Percentiles rank a stretch among this genome's conserved stretches.
Conservation (phyloP, 257 asterid genomes). For the Solanum chiquidenum region DNA sequence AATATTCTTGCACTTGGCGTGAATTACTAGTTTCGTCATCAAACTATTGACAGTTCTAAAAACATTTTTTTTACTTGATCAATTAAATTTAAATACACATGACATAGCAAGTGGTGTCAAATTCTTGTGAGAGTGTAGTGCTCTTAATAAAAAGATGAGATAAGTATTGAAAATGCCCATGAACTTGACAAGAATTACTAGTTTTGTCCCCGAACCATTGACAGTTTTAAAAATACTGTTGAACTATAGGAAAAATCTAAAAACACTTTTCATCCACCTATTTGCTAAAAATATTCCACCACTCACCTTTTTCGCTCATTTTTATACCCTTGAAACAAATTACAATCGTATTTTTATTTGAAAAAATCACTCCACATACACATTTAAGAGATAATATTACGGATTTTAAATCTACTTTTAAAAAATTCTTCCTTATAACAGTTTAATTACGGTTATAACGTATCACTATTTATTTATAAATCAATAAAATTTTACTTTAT, state of each 20-base stretch:
- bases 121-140: fast-evolving
- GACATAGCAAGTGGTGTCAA: not conserved
- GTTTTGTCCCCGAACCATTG: no score
- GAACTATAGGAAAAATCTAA: not conserved
- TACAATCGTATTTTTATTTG: not conserved
- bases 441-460: no score
- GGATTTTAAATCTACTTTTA: no score
- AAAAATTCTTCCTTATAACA: no score
- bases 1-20: not conserved
- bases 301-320: not conserved
- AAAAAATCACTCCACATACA: no score
- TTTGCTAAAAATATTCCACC: not conserved
- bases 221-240: not conserved
- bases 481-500: no score
- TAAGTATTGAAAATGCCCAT: not conserved
- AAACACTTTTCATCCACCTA: no score
- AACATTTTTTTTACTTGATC: no score
- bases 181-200: no score
- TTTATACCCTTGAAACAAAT: not conserved
- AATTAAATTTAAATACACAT: not conserved
- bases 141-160: not conserved
- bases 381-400: no score
- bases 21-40: no score
- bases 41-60: not conserved
- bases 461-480: no score